Conservation (phyloP, 176 grass and related monocot genomes). For the Saccharum officinarum region DNA sequence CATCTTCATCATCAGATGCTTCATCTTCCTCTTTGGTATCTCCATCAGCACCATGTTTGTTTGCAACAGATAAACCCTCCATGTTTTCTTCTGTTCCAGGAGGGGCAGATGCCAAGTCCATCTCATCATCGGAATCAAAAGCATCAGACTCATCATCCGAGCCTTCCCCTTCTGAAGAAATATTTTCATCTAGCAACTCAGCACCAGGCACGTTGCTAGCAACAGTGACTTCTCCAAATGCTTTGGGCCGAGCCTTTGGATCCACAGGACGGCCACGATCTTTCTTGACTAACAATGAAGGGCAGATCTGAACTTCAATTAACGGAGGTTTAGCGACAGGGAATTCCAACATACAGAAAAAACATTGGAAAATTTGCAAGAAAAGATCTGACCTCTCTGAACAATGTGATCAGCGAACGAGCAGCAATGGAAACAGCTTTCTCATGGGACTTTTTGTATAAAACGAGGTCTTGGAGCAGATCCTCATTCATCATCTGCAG, state of each 20-base stretch:
- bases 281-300: conserved; percentile 94
- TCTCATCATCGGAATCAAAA: conserved; percentile 47
- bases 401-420: conserved; percentile 85
- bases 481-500: conserved; percentile 95
- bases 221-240: conserved; percentile 76
- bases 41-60: conserved; percentile 27
- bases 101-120: conserved; percentile 17
- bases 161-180: conserved; percentile 41
- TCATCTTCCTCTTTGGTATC: conserved; percentile 32
- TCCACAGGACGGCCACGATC: conserved; percentile 80
- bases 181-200: conserved; percentile 65
- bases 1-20: conserved; percentile 45
- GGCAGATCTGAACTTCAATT: conserved; percentile 79
- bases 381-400: conserved; percentile 67
- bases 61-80: conserved; percentile 22
- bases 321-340: conserved; percentile 31
- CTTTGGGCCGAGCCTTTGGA: conserved; percentile 88
- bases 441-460: conserved; percentile 96
- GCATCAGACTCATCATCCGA: conserved; percentile 46
- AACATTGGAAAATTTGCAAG: neutral
- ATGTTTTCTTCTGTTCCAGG: conserved; percentile 21
- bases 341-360: conserved; percentile 23
- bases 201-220: conserved; percentile 65
- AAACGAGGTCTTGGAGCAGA: conserved; percentile 93
- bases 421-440: conserved; percentile 97